Conservation (phyloP, 345 rosid genomes). For the Excoecaria agallocha region DNA sequence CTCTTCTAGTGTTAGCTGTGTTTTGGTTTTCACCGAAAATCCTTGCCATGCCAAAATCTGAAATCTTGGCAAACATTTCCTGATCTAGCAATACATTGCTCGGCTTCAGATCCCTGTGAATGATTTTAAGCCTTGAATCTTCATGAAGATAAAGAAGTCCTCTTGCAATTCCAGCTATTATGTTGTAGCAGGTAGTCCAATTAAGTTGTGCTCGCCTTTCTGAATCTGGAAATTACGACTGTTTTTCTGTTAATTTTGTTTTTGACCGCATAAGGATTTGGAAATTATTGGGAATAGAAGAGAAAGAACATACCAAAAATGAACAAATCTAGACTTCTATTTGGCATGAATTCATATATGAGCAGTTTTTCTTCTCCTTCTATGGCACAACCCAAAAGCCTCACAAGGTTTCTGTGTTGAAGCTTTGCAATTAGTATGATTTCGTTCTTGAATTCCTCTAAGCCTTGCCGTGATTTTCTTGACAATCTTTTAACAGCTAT, state of each 20-base stretch:
- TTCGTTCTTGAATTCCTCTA: slow-evolving; percentile 17
- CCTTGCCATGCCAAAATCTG: slow-evolving; percentile 48
- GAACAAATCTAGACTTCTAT: too few species aligned
- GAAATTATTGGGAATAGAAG: too few species aligned
- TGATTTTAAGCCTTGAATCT: slow-evolving; percentile 41
- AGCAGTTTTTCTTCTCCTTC: background rate
- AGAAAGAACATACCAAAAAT: too few species aligned
- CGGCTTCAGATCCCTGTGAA: slow-evolving; percentile 47
- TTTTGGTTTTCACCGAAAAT: slow-evolving; percentile 26
- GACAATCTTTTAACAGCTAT: slow-evolving; percentile 16
- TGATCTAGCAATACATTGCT: slow-evolving; percentile 41
- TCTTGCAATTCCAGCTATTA: slow-evolving; percentile 38
- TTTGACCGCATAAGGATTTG: too few species aligned
- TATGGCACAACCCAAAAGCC: slow-evolving; percentile 12
- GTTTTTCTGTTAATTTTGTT: too few species aligned
- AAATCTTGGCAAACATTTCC: slow-evolving; percentile 44
- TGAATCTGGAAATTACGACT: background rate
- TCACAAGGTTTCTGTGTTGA: slow-evolving; percentile 22
- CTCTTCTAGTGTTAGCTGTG: slow-evolving; percentile 22
- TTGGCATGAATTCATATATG: too few species aligned
- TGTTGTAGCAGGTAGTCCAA: slow-evolving; percentile 19
- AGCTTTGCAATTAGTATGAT: slow-evolving; percentile 10
- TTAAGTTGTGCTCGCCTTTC: background rate
- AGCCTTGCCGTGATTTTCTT: slow-evolving; percentile 15
- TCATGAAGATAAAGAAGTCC: slow-evolving; percentile 50